A percentile compares a stretch with the other conserved stretches of the same genome.
Conservation (phyloP, 257 asterid genomes). For the Solanum infundibuliforme region DNA sequence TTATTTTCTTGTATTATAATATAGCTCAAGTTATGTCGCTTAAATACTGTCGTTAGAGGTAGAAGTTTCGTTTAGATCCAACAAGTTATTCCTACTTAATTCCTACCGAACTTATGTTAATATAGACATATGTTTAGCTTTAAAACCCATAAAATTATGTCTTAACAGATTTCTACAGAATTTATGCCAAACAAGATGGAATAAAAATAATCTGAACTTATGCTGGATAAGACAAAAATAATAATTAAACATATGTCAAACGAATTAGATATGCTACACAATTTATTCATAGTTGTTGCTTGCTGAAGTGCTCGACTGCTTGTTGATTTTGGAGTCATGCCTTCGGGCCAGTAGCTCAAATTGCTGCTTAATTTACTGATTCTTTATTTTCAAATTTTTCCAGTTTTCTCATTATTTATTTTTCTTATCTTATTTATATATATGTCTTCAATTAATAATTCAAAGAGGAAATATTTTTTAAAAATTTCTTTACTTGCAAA, state of each 20-base stretch:
- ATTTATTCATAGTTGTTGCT: background rate
- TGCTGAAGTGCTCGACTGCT: background rate
- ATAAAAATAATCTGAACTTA: background rate
- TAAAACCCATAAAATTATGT: background rate
- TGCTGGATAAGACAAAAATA: background rate
- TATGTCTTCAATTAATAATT: background rate
- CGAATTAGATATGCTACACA: background rate
- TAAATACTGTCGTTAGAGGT: no score
- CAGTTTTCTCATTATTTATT: background rate
- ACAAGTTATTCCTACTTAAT: no score
- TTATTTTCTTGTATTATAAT: no score
- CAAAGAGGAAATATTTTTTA: background rate
- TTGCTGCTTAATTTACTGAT: background rate
- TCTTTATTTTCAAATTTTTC: background rate
- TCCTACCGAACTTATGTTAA: background rate
- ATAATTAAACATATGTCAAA: background rate
- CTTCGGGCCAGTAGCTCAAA: background rate
- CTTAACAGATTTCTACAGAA: background rate
- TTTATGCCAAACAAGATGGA: background rate
- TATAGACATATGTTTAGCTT: background rate
- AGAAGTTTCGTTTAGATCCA: no score
- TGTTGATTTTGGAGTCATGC: background rate
- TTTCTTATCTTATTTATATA: background rate
- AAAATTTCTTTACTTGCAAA: background rate
- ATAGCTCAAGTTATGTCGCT: no score